Conservation (phyloP, 257 asterid genomes). For the Nicotiana benthamiana region DNA sequence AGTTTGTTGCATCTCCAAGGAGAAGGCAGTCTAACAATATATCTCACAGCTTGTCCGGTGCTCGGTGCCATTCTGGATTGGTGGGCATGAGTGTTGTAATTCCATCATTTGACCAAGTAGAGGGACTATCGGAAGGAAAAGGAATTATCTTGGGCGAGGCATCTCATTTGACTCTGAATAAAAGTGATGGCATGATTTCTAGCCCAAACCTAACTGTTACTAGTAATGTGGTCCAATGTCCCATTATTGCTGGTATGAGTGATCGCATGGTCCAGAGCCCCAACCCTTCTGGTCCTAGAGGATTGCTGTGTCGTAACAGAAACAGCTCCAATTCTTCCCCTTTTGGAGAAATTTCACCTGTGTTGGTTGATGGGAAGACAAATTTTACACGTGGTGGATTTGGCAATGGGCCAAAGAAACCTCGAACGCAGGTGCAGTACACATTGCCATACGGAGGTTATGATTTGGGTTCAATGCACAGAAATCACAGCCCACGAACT, state of each 20-base stretch:
- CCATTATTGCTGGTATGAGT: conserved; percentile 28
- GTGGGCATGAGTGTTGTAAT: conserved; percentile 43
- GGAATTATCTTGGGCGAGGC: conserved; percentile 22
- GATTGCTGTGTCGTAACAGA: conserved; percentile 34
- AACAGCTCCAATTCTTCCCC: conserved; percentile 47
- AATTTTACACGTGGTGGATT: conserved; percentile 44
- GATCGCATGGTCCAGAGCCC: conserved; percentile 36
- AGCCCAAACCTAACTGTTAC: conserved; percentile 34
- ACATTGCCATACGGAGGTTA: conserved; percentile 61
- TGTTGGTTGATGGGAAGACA: conserved; percentile 50
- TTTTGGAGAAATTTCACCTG: conserved; percentile 44
- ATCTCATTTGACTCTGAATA: conserved; percentile 39
- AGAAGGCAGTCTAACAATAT: conserved; percentile 13
- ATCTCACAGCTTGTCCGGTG: conserved; percentile 23
- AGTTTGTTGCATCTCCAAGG: conserved; percentile 22
- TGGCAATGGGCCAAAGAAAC: conserved; percentile 79
- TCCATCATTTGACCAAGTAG: conserved; percentile 43
- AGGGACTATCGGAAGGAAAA: conserved; percentile 26
- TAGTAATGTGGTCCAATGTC: conserved; percentile 24
- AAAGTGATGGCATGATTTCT: conserved; percentile 24
- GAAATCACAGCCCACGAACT: conserved; percentile 41
- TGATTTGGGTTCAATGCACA: conserved; percentile 44
- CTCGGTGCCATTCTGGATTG: conserved; percentile 24
- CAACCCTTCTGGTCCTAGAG: conserved; percentile 29
- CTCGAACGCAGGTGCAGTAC: conserved; percentile 87